These are phyloP conservation scores for Bipolaris zeicola DNA, from an alignment of 2,329 filamentous ascomycete species.

Conservation along the genomic window DNA sequence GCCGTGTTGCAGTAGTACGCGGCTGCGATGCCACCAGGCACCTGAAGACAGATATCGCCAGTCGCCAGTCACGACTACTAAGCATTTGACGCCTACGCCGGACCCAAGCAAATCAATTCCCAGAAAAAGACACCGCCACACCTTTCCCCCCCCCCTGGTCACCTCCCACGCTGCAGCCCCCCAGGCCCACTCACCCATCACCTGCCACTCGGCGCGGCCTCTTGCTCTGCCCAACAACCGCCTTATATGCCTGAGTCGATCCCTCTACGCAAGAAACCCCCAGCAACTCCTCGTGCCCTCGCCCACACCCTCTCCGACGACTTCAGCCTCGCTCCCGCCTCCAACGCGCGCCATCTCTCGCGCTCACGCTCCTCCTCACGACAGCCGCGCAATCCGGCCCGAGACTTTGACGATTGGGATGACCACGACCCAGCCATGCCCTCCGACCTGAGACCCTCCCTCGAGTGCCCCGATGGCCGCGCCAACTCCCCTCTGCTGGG, in stretches of 20 bases:
- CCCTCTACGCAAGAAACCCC: conserved; percentile 39
- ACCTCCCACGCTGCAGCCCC: conserved; percentile 12
- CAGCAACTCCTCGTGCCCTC: conserved; percentile 22
- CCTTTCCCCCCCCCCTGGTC: conserved; percentile 6
- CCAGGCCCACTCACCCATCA: conserved; percentile 7
- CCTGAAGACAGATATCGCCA: conserved; percentile 19
- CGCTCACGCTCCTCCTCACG: conserved; percentile 29
- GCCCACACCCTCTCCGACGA: conserved; percentile 23
- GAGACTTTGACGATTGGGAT: conserved; percentile 55
- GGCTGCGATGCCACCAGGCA: background rate
- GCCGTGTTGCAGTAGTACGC: conserved; percentile 4
- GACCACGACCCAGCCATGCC: conserved; percentile 55
- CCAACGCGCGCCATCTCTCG: conserved; percentile 30
- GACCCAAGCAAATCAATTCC: background rate
- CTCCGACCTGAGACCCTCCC: conserved; percentile 54
- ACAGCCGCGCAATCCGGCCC: conserved; percentile 32
- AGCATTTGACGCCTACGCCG: background rate
- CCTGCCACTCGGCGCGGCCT: conserved; percentile 16
- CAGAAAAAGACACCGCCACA: background rate
- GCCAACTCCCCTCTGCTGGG: conserved; percentile 61
- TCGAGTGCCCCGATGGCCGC: conserved; percentile 48
- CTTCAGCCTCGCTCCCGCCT: conserved; percentile 24
- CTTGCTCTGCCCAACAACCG: conserved; percentile 25
- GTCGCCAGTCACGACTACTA: background rate
- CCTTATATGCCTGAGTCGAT: conserved; percentile 48